Base-by-base conservation (phyloP, 2,329 filamentous ascomycete genomes). In the Cordyceps cicadae region DNA sequence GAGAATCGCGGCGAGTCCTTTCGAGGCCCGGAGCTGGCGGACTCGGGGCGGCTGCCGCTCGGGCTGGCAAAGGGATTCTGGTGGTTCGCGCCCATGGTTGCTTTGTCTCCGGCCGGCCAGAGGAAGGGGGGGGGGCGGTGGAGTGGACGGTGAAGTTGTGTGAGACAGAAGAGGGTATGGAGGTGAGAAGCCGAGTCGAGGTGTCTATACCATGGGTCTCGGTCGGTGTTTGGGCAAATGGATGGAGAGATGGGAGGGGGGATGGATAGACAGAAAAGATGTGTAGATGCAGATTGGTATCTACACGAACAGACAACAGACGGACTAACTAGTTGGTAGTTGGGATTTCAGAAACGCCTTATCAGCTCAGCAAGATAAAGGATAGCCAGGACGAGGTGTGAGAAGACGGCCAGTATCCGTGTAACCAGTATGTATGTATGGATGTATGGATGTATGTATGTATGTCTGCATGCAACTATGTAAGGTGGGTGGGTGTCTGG, bases 1-100 rank as follows among this genome's bases (percentile, higher is more conserved):
- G 59, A 61, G 43, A 14, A 15, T 17, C 34, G 59, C 17, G 51
- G 59, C 49, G 56, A 59, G 32, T 21, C 45, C 21, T 58, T 46
- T 34, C 55, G 43, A 17, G 55, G 55, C 14, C 34, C 21, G 17
- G 55, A 51, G 46, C 55, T 48, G 15, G 46, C 51, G 21, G 55
- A 39, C 2, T 43, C 55, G 21, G 54, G 26, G 14, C 54, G 43
- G 52, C 52, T 45, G 52, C 24, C 24, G 21, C 21, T 39, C 52
- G 52, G 52, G 6, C 17, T 54, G 39, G 52, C 39, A 14, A 54
- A 54, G 9, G 52, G 52, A 17, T 54, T 54, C 7, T 54, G 29
- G 17, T 17, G 39, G 17, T 17, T 39, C 29, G 52, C 9, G 39
- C 52, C 43, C 52, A 54, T 54, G 37, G 24, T 32, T 12, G 29